A percentile compares a stretch with the other conserved stretches of the same genome.
Conservation (phyloP, 2,329 filamentous ascomycete genomes). For the Epichloe coenophiala region DNA sequence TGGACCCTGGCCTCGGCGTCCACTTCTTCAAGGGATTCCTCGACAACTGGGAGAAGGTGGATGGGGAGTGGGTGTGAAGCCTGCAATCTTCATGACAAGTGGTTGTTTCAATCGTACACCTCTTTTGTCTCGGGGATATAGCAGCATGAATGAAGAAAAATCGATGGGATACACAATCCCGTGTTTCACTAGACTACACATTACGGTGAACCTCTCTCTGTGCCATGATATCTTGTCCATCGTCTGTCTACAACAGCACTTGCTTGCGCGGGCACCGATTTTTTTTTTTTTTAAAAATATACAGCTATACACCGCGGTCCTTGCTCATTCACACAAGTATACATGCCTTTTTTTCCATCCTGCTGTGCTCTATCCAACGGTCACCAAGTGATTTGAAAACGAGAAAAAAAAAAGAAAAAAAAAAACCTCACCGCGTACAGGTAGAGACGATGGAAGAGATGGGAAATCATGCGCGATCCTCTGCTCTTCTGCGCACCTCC, state of each 20-base stretch:
- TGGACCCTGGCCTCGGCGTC: constrained; percentile 80
- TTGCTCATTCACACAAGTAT: neutral
- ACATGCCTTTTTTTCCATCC: too few species aligned
- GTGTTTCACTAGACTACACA: neutral
- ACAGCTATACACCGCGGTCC: neutral
- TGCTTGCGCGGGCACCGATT: too few species aligned
- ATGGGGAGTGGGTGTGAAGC: constrained; percentile 55
- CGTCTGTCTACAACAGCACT: neutral
- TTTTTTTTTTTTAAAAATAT: neutral
- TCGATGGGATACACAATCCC: too few species aligned
- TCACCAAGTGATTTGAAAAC: too few species aligned
- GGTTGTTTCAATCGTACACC: neutral
- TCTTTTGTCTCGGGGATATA: neutral
- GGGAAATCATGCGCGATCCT: constrained; percentile 3
- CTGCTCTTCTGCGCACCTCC: constrained; percentile 4
- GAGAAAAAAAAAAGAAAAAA: too few species aligned
- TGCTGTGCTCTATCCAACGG: too few species aligned
- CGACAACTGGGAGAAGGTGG: constrained; percentile 73
- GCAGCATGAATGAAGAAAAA: neutral
- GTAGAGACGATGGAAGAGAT: too few species aligned
- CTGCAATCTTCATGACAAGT: neutral
- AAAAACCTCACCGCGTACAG: too few species aligned
- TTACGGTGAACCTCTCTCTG: neutral
- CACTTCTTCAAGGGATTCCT: constrained; percentile 83
- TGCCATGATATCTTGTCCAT: neutral